phyloP scores from a whole-genome alignment of 352 stramenopile species.

The Globisporangium paddicum region DNA sequence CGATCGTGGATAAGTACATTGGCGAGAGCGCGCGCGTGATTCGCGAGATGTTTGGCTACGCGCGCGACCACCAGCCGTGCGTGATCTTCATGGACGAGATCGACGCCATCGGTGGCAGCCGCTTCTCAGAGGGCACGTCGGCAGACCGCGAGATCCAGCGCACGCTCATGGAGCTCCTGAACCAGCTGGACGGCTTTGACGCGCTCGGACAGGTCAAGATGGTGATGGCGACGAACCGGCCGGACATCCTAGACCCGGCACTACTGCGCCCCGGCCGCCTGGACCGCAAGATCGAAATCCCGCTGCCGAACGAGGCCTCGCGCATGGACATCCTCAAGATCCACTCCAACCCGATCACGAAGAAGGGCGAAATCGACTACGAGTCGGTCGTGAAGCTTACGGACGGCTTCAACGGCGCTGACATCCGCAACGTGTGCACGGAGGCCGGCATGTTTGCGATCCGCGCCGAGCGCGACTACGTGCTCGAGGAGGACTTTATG shows the following conservation, averaged over 20 bases:
- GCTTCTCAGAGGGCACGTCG: conserved; percentile 97
- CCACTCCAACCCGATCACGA: conserved; percentile 97
- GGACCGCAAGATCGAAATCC: conserved; percentile 99
- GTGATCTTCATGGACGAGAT: conserved; percentile 99
- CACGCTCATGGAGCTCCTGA: conserved; percentile 99
- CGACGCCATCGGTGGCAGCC: conserved; percentile 98
- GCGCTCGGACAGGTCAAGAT: conserved; percentile 98
- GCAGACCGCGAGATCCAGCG: conserved; percentile 98
- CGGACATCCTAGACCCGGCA: conserved; percentile 98
- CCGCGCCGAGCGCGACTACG: conserved; percentile 97
- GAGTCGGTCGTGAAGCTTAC: conserved; percentile 99
- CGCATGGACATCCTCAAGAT: conserved; percentile 99
- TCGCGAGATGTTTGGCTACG: conserved; percentile 99
- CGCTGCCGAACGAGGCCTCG: conserved; percentile 97
- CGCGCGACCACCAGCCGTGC: conserved; percentile 97
- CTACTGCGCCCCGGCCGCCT: conserved; percentile 96
- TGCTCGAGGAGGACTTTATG: conserved; percentile 99
- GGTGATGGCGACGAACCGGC: conserved; percentile 99
- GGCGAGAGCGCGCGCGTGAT: conserved; percentile 99
- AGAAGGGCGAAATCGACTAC: conserved; percentile 99
- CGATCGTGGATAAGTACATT: conserved; percentile 99
- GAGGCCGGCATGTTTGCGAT: conserved; percentile 98
- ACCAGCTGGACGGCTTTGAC: conserved; percentile 99
- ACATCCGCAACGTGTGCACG: conserved; percentile 99
- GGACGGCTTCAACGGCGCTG: conserved; percentile 99